Conservation (phyloP, 1,284 basidiomycete species). For the Tilletia indica region DNA sequence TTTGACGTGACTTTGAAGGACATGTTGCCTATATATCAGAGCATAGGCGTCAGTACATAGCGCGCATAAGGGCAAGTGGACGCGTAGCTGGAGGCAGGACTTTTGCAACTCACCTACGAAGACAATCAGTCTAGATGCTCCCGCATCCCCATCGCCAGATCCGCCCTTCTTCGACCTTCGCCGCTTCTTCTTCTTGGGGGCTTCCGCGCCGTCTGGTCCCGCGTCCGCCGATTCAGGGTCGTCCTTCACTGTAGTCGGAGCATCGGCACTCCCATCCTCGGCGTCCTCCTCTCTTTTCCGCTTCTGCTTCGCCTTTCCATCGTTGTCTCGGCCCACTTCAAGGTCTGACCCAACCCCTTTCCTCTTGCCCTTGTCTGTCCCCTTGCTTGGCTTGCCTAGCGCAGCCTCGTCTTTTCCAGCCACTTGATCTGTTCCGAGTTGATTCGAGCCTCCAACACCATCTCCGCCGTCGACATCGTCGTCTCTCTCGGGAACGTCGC, state of each 20-base stretch:
- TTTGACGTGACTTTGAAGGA: conserved; percentile 46
- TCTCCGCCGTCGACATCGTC: neutral
- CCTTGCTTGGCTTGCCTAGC: neutral
- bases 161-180: neutral
- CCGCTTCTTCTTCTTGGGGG: conserved; percentile 12
- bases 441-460: no score
- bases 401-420: neutral
- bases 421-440: neutral
- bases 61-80: no score
- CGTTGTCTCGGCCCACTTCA: neutral
- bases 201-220: neutral
- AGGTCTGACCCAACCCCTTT: neutral
- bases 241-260: neutral
- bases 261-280: neutral
- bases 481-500: neutral
- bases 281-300: neutral
- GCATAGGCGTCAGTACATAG: neutral
- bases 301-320: neutral
- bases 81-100: no score
- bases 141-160: neutral
- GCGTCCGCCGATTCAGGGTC: neutral
- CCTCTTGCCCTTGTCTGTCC: conserved; percentile 1
- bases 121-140: neutral
- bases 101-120: conserved; percentile 12
- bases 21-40: conserved; percentile 46